These are phyloP conservation scores for Fusarium phyllophilum DNA, from an alignment of 2,329 filamentous ascomycete genomes.

Conservation along the genomic window DNA sequence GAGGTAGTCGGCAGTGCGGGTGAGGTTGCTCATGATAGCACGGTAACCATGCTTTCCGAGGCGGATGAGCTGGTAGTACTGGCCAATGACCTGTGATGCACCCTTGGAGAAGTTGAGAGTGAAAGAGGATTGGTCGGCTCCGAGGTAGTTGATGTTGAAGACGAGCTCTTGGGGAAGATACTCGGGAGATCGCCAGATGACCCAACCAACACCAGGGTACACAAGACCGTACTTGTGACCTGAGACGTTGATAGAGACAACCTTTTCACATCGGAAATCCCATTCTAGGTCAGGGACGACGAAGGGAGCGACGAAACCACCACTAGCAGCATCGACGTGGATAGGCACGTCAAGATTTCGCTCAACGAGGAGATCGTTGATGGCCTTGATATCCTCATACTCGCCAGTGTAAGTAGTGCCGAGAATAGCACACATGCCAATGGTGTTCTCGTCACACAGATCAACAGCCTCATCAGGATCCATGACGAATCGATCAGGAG, in stretches of 20 bases:
- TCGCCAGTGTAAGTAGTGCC: conserved; percentile 96
- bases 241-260: conserved; percentile 93
- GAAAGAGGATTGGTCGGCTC: conserved; percentile 93
- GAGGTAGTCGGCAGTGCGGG: conserved; percentile 88
- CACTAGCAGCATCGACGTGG: conserved; percentile 92
- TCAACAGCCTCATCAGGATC: conserved; percentile 70
- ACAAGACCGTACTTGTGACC: conserved; percentile 85
- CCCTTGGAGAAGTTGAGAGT: conserved; percentile 98
- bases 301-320: conserved; percentile 94
- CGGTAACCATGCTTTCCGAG: conserved; percentile 93
- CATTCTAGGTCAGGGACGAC: conserved; percentile 84
- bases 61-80: conserved; percentile 97
- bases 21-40: conserved; percentile 94
- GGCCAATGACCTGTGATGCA: conserved; percentile 91
- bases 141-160: conserved; percentile 99
- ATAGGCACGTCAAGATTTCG: conserved; percentile 83
- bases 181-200: conserved; percentile 85
- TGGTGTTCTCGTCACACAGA: conserved; percentile 75
- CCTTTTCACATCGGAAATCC: conserved; percentile 91
- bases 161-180: conserved; percentile 90
- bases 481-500: conserved; percentile 69
- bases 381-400: conserved; percentile 91
- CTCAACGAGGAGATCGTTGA: conserved; percentile 87
- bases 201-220: conserved; percentile 95
- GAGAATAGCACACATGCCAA: conserved; percentile 91